Evolutionary conservation across 305 asterid genomes (phyloP).

Genomic region (Rubia balearica): DNA sequence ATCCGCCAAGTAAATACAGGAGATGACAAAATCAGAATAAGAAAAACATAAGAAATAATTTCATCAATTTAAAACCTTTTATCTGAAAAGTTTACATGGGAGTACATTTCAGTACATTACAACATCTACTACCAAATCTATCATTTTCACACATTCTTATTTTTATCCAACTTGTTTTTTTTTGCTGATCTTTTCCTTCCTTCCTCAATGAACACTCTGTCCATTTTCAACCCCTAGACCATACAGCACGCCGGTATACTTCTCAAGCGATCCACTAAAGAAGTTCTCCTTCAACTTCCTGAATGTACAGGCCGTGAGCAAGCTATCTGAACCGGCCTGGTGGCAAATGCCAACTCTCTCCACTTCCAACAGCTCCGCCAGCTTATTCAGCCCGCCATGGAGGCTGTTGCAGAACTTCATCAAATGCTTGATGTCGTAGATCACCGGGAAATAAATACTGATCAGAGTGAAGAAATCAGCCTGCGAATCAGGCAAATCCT

Average conservation of each 20-base stretch:
- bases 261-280: constrained; percentile 66
- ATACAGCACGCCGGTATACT: constrained; percentile 71
- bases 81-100: constrained; percentile 19
- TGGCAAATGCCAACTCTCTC: constrained; percentile 85
- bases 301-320: constrained; percentile 70
- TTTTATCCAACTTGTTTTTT: constrained; percentile 11
- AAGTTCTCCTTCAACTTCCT: constrained; percentile 62
- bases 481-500: constrained; percentile 55
- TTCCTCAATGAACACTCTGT: constrained; percentile 31
- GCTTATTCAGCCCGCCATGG: constrained; percentile 77
- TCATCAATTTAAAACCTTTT: constrained; percentile 15
- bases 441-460: constrained; percentile 55
- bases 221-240: constrained; percentile 71
- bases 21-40: neutral
- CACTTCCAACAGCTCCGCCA: constrained; percentile 71
- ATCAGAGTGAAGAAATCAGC: constrained; percentile 50
- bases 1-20: neutral
- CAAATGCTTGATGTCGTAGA: constrained; percentile 73
- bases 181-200: constrained; percentile 2
- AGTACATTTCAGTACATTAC: constrained; percentile 17
- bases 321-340: constrained; percentile 90
- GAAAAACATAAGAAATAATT: neutral
- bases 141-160: constrained; percentile 21
- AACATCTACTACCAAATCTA: constrained; percentile 16
- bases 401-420: constrained; percentile 75